Conservation (phyloP, 2,329 filamentous ascomycete species). For the Coleophoma eucalyptorum region DNA sequence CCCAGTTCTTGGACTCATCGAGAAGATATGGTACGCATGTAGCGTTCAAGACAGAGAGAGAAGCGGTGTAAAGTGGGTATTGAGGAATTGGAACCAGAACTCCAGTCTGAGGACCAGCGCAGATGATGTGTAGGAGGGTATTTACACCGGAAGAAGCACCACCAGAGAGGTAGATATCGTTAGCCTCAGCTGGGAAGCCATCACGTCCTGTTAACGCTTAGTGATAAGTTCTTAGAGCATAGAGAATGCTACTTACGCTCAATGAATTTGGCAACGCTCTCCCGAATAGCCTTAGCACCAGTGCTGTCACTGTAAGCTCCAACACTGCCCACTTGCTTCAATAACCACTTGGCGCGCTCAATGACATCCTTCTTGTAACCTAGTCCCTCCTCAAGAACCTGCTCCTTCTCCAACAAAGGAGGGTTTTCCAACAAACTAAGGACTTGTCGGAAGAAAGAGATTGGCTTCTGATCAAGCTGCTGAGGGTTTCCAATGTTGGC, state of each 20-base stretch:
- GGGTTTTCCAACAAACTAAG: conserved; percentile 92
- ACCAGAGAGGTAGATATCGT: conserved; percentile 84
- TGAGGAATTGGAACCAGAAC: conserved; percentile 94
- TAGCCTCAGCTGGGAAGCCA: conserved; percentile 76
- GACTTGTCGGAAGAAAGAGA: conserved; percentile 98
- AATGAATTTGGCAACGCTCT: conserved; percentile 90
- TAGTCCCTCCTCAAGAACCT: conserved; percentile 69
- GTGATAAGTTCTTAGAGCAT: background rate
- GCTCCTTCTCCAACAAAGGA: conserved; percentile 73
- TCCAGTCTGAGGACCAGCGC: conserved; percentile 70
- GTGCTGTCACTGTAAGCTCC: conserved; percentile 96
- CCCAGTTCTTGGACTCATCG: conserved; percentile 83
- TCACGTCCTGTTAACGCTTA: conserved; percentile 59
- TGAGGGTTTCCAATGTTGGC: conserved; percentile 99
- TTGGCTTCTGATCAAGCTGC: conserved; percentile 97
- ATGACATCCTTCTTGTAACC: conserved; percentile 91
- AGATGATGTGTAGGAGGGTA: conserved; percentile 87
- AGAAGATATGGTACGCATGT: conserved; percentile 90
- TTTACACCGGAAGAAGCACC: conserved; percentile 94
- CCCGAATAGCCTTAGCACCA: conserved; percentile 79
- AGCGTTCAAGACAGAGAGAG: conserved; percentile 80
- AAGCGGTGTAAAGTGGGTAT: conserved; percentile 96
- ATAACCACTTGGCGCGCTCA: conserved; percentile 73
- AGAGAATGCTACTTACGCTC: conserved; percentile 56
- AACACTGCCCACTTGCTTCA: conserved; percentile 83